Percentiles rank a stretch among this genome's conserved stretches.
Evolutionary conservation across 2,329 filamentous ascomycete species (phyloP).

Genomic region (Hypoxylon sp.): DNA sequence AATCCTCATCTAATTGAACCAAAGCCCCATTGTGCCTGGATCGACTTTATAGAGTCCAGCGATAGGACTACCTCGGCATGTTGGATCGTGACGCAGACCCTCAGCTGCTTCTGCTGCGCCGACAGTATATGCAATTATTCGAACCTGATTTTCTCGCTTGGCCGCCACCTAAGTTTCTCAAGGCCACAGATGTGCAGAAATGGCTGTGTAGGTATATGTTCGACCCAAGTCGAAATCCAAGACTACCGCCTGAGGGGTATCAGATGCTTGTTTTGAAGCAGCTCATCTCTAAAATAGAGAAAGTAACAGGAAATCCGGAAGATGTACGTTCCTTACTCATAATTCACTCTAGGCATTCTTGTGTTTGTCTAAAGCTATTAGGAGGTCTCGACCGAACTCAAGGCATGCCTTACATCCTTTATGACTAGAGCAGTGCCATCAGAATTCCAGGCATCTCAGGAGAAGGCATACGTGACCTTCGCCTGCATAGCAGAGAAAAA

Average conservation of each 20-base stretch:
- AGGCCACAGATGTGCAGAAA: conserved; percentile 49
- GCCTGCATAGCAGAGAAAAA: conserved; percentile 56
- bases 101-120: conserved; percentile 50
- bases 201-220: conserved; percentile 71
- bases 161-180: conserved; percentile 51
- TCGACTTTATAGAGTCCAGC: not conserved
- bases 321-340: conserved; percentile 59
- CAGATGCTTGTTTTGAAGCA: conserved; percentile 72
- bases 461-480: conserved; percentile 75
- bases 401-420: conserved; percentile 68
- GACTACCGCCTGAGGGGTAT: conserved; percentile 72
- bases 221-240: conserved; percentile 60
- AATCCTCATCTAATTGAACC: no score
- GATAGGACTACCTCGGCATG: conserved; percentile 20
- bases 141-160: conserved; percentile 55
- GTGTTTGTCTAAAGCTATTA: conserved; percentile 50
- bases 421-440: conserved; percentile 59
- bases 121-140: conserved; percentile 54
- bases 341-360: not conserved
- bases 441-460: conserved; percentile 62
- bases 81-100: conserved; percentile 46
- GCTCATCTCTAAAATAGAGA: conserved; percentile 71
- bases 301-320: conserved; percentile 71
- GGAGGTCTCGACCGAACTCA: conserved; percentile 75
- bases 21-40: not conserved